Evolutionary conservation across 306 rosid species (phyloP), one percentile per base, ranked within the genome.

Genomic region (Sicyos baderoa): DNA sequence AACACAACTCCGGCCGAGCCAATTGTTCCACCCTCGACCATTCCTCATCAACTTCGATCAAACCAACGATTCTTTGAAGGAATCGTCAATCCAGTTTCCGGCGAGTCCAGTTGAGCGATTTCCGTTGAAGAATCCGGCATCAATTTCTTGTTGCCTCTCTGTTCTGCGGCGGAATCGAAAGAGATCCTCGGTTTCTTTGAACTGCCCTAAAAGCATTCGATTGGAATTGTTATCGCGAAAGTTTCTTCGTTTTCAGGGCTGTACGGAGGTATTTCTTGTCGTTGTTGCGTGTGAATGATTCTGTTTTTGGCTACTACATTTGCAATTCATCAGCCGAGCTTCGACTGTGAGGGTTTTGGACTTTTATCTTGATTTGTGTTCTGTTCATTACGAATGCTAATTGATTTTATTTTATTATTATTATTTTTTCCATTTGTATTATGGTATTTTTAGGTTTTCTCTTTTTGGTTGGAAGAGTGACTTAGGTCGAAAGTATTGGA

Each of bases 271-370:
- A 17, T 54, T 9, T 9, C 61, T 53, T 15, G 23, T 35, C 68
- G 67, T 60, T 16, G 48, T 29, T 1, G 23, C 48, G 19, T 9
- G 27, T 11, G 51, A 9, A 14, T 40, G 51, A 62, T 17, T 62
- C 69, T 42, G 51, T 62, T 62, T 18, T 40, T 62, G 69, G 69
- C 9, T 62, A 11, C 69, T 62, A 15, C 11, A 62, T 17, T 40
- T 40, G 51, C 6, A 62, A n/a, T 62, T 40, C 50, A 17, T 4
- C 29, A 8, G 51, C n/a, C 3, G 69, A 40, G 52, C 69, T 23
- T 62, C 69, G 15, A 40, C n/a, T 11, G 51, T 40, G 29, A 62
- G 52, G 51, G 51, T 62, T 40, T 21, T 62, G 69, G 4, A n/a
- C 29, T 6, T 10, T 42, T 40, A 62, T 40, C 69, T 40, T 10